These are phyloP conservation scores for Carex parvula DNA, from an alignment of 176 grass and related monocot genomes.

Conservation along the genomic window DNA sequence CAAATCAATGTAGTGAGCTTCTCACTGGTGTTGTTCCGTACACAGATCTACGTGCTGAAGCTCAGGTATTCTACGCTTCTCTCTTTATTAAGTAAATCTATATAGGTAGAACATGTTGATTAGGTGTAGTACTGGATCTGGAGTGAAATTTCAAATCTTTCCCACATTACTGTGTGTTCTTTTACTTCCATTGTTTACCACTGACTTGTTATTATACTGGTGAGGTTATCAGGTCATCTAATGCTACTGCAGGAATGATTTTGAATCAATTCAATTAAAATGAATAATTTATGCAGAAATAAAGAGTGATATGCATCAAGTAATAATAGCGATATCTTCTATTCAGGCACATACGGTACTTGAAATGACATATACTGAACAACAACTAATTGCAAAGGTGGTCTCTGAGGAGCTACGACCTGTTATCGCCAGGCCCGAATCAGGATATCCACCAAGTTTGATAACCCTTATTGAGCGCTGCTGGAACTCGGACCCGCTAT, in stretches of 20 bases:
- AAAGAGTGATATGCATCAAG: background rate
- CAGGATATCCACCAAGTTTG: constrained; percentile 56
- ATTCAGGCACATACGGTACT: constrained; percentile 89
- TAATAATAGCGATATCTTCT: constrained; percentile 28
- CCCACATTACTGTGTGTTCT: background rate
- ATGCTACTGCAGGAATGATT: background rate
- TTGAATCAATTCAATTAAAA: background rate
- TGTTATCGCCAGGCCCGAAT: constrained; percentile 52
- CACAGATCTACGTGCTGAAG: constrained; percentile 92
- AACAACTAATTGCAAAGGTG: constrained; percentile 76
- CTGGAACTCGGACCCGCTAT: constrained; percentile 72
- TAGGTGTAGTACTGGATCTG: background rate
- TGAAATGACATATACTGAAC: constrained; percentile 98
- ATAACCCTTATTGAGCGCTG: constrained; percentile 66
- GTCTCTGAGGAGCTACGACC: constrained; percentile 80
- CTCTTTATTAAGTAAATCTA: background rate
- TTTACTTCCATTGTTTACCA: background rate
- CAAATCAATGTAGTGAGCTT: constrained; percentile 68
- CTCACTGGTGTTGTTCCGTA: constrained; percentile 93
- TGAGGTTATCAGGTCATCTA: background rate
- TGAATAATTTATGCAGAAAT: background rate
- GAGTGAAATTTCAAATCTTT: background rate
- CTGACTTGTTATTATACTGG: background rate
- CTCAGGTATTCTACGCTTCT: constrained; percentile 52
- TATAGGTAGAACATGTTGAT: background rate